phyloP scores from a whole-genome alignment of 23 red algal genomes.

The Gracilaria caudata region DNA sequence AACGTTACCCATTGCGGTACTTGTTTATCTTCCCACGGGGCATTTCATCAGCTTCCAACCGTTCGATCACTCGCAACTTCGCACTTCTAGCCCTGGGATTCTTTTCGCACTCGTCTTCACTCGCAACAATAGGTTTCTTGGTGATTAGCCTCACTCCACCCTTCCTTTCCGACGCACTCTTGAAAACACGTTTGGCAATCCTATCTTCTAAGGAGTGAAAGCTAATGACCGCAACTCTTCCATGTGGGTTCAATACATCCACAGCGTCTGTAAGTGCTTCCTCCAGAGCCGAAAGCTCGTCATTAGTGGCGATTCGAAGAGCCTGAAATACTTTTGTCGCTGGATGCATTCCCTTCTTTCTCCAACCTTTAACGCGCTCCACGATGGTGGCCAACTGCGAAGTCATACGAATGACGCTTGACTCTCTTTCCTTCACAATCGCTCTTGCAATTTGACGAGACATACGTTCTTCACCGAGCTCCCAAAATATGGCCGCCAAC shows the following conservation, averaged over 20 bases:
- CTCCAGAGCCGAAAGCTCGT: constrained; percentile 79
- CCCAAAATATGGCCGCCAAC: constrained; percentile 68
- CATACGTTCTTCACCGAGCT: constrained; percentile 87
- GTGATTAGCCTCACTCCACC: constrained; percentile 79
- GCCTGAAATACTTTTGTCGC: constrained; percentile 97
- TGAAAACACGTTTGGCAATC: constrained; percentile 86
- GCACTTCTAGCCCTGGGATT: constrained; percentile 87
- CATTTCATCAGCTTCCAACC: neutral
- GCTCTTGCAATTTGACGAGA: constrained; percentile 58
- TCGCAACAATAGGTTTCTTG: constrained; percentile 89
- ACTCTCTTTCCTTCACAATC: constrained; percentile 54
- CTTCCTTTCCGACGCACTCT: constrained; percentile 15
- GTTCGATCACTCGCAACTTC: constrained; percentile 84
- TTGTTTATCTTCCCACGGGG: neutral
- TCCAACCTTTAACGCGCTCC: constrained; percentile 46
- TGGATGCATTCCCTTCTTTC: constrained; percentile 78
- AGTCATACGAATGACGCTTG: constrained; percentile 31
- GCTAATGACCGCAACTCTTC: constrained; percentile 77
- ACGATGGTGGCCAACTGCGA: constrained; percentile 61
- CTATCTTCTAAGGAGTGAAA: constrained; percentile 97
- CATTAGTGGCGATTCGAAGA: constrained; percentile 92
- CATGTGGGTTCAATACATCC: constrained; percentile 32
- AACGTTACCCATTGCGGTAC: neutral
- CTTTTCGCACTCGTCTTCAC: constrained; percentile 40
- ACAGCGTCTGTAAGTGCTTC: constrained; percentile 31